Evolutionary conservation across 495 filamentous ascomycete genomes (phyloP), one percentile per base, ranked within the genome.

Genomic region (Neurospora sp.): DNA sequence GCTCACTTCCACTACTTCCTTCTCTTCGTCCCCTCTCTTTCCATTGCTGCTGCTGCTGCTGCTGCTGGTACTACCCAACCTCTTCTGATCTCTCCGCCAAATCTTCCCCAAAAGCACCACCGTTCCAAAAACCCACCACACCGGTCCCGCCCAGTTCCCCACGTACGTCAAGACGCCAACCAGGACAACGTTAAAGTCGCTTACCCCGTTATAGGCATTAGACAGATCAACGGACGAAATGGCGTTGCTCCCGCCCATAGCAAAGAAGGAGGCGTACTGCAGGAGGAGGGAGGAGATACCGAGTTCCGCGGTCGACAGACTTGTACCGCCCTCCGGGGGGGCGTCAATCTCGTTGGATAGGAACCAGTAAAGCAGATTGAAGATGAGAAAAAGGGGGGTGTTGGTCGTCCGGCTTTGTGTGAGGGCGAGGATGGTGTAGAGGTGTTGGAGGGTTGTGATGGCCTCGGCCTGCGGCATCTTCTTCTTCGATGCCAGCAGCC

Each of bases 161-260:
- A 91, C 78, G 77, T 97, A 97, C 7, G 94, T 94, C 65, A 99
- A 82, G 6, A 93, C 69, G 0, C 93, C 95, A 8, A 97, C 93
- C 41, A 87, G 80, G 1, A 86, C 53, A 72, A 90, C 84, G 73
- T 89, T 90, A 79, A 92, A 97, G 39, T 85, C 87, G 70, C 83
- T 85, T 22, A 97, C 83, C 35, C 93, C 93, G 75, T 97, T 97
- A 77, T 96, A 96, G 16, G 91, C 93, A 77, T 87, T 93, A 0
- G 90, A 92, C 12, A 97, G 84, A 74, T 96, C 93, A 69, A 97
- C 89, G 16, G 91, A 93, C 27, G 94, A 96, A 69, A 99, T 95
- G 27, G 94, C 91, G 78, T 99, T 99, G 31, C 92, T 91, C 73
- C 93, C 93, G 38, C 94, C 96, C 75, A 92, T 88, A n/a, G 92